phyloP scores from a whole-genome alignment of 306 rosid genomes.

The Dryas octopetala region DNA sequence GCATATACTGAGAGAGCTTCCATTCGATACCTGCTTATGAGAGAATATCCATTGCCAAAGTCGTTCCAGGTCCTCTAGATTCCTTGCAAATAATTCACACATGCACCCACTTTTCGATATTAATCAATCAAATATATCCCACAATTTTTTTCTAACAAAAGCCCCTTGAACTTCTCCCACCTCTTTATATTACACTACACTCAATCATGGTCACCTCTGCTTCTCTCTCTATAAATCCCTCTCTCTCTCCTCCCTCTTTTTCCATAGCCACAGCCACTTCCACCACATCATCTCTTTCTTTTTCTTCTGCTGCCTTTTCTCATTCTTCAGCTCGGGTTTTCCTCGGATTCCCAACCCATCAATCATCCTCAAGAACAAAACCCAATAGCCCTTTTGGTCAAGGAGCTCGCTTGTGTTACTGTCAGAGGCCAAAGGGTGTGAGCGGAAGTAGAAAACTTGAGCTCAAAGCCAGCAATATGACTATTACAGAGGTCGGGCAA shows the following conservation, averaged over 20 bases:
- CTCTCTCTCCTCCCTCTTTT: constrained; percentile 54
- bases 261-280: constrained; percentile 9
- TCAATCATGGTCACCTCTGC: constrained; percentile 43
- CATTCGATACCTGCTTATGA: constrained; percentile 35
- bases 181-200: constrained; percentile 27
- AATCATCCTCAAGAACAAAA: constrained; percentile 28
- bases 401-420: constrained; percentile 23
- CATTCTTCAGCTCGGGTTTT: constrained; percentile 13
- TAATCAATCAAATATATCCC: constrained; percentile 2
- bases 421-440: constrained; percentile 23
- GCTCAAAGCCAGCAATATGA: constrained; percentile 60
- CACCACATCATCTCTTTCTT: constrained; percentile 8
- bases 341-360: constrained; percentile 30
- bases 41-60: constrained; percentile 50
- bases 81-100: constrained; percentile 23
- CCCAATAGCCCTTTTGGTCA: constrained; percentile 41
- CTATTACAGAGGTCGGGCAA: constrained; percentile 49
- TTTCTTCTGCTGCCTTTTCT: constrained; percentile 7
- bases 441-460: constrained; percentile 29
- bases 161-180: neutral
- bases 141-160: neutral
- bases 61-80: constrained; percentile 18
- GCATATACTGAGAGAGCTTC: constrained; percentile 48
- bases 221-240: constrained; percentile 65
- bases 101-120: neutral